Base-by-base conservation (phyloP, 495 filamentous ascomycete genomes). In the Annulohypoxylon nitens region DNA sequence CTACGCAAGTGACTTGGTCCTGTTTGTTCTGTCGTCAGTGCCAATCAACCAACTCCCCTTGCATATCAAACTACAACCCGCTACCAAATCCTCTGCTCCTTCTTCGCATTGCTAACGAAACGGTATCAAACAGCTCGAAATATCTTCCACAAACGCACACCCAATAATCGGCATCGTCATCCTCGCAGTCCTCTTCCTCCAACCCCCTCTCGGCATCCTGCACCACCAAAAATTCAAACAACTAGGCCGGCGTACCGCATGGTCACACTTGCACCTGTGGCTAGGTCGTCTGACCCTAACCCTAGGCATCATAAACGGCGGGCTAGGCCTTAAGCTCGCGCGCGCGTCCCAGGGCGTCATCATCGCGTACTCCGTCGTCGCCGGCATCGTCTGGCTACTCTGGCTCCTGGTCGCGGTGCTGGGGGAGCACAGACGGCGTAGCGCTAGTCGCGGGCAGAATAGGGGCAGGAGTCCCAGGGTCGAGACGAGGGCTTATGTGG, bases 231-330 rank as follows among this genome's bases (percentile, higher is more conserved):
- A 81, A 43, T 92, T 83, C 79, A 81, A 81, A 25, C 81, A 80
- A 53, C 76, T 81, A 1, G 64, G 75, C 7, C 71, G 79, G 0
- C 87, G 89, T 41, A 86, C 85, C 16, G 39, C 81, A 4, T 87
- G 85, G 82, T 87, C 85, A 1, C 80, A 89, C 69, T 61, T 83
- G 9, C 92, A 94, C 78, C 83, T 91, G 47, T 91, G 91, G 89
- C 84, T 86, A 69, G 92, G 92, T 0, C 86, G 92, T 0, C 30
- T 79, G n/a, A 71, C 88, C 12, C 84, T 94, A 20, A 80, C 86
- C 0, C 79, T 92, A 4, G 92, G 89, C 1, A 86, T 93, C 51
- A 83, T 92, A 63, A 93, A 94, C 79, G 92, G 86, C 26, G 91
- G 88, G 0, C 78, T 93, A 12, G 92, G 91, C 0, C 82, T 93